Conservation (phyloP, 129 eudicot genomes). For the Flaveria robusta region DNA sequence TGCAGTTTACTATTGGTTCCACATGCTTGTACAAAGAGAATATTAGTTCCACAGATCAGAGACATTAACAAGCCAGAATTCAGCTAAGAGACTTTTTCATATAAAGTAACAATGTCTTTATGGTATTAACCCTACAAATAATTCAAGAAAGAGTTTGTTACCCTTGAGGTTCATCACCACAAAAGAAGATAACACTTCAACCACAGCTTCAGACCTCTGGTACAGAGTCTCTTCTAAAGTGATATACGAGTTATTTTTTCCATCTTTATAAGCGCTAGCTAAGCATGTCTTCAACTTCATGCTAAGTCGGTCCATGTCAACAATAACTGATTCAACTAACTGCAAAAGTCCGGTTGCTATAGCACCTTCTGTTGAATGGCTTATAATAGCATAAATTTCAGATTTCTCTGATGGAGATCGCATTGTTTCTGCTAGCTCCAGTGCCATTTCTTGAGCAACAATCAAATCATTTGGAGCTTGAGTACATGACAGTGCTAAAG, state of each 20-base stretch:
- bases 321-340: conserved; percentile 49
- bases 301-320: conserved; percentile 66
- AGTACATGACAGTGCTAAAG: conserved; percentile 43
- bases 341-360: conserved; percentile 55
- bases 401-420: conserved; percentile 50
- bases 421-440: conserved; percentile 46
- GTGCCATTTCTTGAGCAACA: conserved; percentile 57
- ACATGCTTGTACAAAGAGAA: neutral
- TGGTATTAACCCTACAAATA: too few relatives aligned
- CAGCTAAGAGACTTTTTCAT: neutral
- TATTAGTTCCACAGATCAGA: neutral
- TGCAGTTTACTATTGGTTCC: neutral
- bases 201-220: conserved; percentile 64
- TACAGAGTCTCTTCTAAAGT: conserved; percentile 58
- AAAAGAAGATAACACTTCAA: conserved; percentile 60
- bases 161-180: conserved; percentile 67
- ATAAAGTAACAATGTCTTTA: neutral
- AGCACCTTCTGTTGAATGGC: conserved; percentile 53
- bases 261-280: conserved; percentile 41
- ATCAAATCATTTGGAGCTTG: conserved; percentile 59
- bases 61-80: neutral
- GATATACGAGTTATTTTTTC: conserved; percentile 34
- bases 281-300: conserved; percentile 54
- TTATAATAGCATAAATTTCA: conserved; percentile 52
- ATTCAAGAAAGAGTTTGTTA: conserved; percentile 23